Evolutionary conservation across 2,329 filamentous ascomycete genomes (phyloP).

Genomic region (Dothiorella sarmentorum): DNA sequence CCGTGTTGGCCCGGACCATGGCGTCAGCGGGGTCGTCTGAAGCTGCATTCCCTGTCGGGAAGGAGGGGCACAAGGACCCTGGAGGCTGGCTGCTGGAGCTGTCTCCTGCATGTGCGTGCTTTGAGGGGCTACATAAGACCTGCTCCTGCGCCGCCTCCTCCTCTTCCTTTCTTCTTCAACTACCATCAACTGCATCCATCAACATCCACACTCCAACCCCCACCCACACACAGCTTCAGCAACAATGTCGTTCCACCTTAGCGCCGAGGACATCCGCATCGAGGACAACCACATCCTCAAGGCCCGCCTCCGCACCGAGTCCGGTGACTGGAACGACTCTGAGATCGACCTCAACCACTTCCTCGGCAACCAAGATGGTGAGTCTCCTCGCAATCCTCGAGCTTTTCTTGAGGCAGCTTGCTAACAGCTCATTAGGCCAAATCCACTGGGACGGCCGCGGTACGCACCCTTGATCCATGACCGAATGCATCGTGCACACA

Average conservation of each 20-base stretch:
- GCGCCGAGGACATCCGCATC: slow-evolving; percentile 46
- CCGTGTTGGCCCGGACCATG: not conserved
- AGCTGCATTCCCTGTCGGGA: slow-evolving; percentile 1
- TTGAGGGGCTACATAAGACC: slow-evolving; percentile 1
- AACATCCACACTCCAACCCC: slow-evolving; percentile 13
- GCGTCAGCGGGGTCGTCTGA: slow-evolving; percentile 8
- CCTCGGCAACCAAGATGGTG: slow-evolving; percentile 54
- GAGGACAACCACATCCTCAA: slow-evolving; percentile 51
- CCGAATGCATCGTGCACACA: slow-evolving; percentile 9
- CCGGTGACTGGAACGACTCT: slow-evolving; percentile 45
- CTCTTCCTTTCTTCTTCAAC: slow-evolving; percentile 1
- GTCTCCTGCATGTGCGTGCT: not conserved
- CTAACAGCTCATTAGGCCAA: slow-evolving; percentile 10
- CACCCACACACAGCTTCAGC: slow-evolving; percentile 3
- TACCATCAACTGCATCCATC: not conserved
- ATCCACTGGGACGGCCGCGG: slow-evolving; percentile 21
- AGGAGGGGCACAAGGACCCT: slow-evolving; percentile 10
- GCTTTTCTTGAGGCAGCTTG: slow-evolving; percentile 31
- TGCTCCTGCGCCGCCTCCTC: not conserved
- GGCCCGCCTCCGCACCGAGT: slow-evolving; percentile 39
- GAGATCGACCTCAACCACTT: slow-evolving; percentile 49
- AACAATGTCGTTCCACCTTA: slow-evolving; percentile 51
- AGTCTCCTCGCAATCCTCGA: slow-evolving; percentile 23
- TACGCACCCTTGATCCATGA: not conserved
- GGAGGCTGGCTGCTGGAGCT: not conserved